phyloP scores from a whole-genome alignment of 2,329 filamentous ascomycete genomes.

The Reticulascus tulasneorum region DNA sequence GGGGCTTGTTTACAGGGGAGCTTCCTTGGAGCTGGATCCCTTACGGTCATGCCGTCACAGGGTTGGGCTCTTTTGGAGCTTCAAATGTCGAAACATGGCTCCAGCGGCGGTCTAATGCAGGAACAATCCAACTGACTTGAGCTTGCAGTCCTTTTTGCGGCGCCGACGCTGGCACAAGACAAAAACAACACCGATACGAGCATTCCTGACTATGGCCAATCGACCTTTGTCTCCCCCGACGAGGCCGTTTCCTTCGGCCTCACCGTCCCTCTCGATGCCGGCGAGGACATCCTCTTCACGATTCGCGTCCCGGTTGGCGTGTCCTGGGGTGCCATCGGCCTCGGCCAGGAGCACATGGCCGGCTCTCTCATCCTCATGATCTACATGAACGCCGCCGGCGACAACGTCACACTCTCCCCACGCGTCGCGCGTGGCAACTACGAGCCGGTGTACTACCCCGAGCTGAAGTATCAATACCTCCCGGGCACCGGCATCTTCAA shows the following conservation, averaged over 20 bases:
- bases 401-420: conserved; percentile 53
- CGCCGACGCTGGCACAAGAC: conserved; percentile 20
- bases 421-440: conserved; percentile 45
- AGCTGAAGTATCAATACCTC: conserved; percentile 40
- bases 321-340: conserved; percentile 52
- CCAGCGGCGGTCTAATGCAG: background rate
- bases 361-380: conserved; percentile 50
- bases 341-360: conserved; percentile 48
- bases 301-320: conserved; percentile 40
- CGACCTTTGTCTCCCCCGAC: conserved; percentile 40
- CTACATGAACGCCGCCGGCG: conserved; percentile 43
- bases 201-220: too few species aligned
- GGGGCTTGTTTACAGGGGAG: conserved; percentile 3
- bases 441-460: conserved; percentile 45
- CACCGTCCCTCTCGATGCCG: conserved; percentile 42
- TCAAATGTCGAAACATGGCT: background rate
- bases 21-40: background rate
- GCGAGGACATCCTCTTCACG: conserved; percentile 51
- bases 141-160: conserved; percentile 12
- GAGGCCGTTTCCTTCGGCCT: conserved; percentile 44
- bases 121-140: conserved; percentile 3
- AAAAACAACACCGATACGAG: conserved; percentile 20
- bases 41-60: background rate
- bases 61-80: background rate
- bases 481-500: conserved; percentile 43